phyloP scores from a whole-genome alignment of 495 filamentous ascomycete species.

The Neurospora tetrasperma region DNA sequence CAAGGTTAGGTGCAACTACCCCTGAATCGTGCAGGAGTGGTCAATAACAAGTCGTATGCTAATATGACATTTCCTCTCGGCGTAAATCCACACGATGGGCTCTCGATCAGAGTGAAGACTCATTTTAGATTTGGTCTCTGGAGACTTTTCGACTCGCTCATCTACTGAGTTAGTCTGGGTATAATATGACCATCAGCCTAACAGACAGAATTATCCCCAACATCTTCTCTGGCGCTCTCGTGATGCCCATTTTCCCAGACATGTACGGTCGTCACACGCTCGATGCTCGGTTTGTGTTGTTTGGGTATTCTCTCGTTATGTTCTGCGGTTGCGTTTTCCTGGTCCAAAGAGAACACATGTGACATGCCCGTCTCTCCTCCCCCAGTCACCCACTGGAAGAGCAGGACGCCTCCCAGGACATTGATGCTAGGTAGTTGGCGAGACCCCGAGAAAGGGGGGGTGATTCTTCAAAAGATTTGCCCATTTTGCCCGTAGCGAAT shows the following conservation, averaged over 20 bases:
- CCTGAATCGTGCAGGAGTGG: background rate
- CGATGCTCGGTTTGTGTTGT: background rate
- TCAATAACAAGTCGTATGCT: background rate
- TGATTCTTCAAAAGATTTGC: slow-evolving; percentile 29
- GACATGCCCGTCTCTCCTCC: slow-evolving; percentile 1
- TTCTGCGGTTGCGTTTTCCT: slow-evolving; percentile 1
- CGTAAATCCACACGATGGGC: background rate
- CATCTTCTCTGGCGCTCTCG: slow-evolving; percentile 1
- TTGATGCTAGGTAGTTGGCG: slow-evolving; percentile 12
- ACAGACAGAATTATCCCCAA: background rate
- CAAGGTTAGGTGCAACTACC: background rate
- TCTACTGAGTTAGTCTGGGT: background rate
- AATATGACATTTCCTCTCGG: background rate
- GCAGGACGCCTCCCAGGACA: slow-evolving; percentile 2
- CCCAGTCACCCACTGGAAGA: background rate
- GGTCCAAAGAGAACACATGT: slow-evolving; percentile 1
- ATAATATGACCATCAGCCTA: background rate
- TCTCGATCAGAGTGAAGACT: background rate
- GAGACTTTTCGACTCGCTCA: background rate
- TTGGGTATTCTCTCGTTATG: slow-evolving; percentile 1
- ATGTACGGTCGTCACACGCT: slow-evolving; percentile 1
- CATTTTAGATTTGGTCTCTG: background rate
- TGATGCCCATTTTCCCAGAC: background rate
- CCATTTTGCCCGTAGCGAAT: slow-evolving; percentile 37
- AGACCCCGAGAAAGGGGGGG: slow-evolving; percentile 11